phyloP scores from a whole-genome alignment of 2,329 filamentous ascomycete species.

The Trichoderma simmonsii region DNA sequence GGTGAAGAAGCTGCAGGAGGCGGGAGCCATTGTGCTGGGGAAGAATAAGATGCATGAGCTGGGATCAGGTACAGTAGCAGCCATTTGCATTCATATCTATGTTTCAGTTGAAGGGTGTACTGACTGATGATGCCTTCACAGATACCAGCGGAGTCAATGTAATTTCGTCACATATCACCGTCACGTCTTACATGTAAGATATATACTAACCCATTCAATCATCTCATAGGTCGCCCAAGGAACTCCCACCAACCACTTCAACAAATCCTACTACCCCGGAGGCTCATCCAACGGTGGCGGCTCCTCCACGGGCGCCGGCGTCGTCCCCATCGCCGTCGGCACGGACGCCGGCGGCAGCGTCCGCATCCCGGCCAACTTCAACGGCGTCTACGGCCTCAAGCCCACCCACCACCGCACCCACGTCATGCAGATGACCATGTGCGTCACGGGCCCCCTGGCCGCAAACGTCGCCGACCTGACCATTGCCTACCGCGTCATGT shows the following conservation, averaged over 20 bases:
- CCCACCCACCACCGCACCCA: constrained; percentile 69
- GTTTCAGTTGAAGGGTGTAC: not conserved
- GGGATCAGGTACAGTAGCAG: constrained; percentile 53
- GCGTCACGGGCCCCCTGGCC: constrained; percentile 72
- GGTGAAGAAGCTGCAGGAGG: constrained; percentile 66
- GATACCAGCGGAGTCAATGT: constrained; percentile 82
- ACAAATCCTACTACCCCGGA: constrained; percentile 72
- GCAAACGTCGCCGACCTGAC: constrained; percentile 74
- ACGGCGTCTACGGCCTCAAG: constrained; percentile 80
- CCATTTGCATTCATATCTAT: not conserved
- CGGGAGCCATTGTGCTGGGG: constrained; percentile 71
- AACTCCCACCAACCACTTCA: constrained; percentile 75
- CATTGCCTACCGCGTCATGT: constrained; percentile 77
- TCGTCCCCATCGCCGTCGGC: constrained; percentile 73
- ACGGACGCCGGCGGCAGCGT: constrained; percentile 75
- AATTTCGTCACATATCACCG: not conserved
- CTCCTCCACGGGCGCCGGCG: constrained; percentile 65
- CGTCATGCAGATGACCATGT: constrained; percentile 51
- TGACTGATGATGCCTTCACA: constrained; percentile 19
- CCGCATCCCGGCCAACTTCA: constrained; percentile 71
- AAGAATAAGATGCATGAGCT: constrained; percentile 80
- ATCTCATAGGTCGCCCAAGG: constrained; percentile 56
- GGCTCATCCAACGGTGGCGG: constrained; percentile 76
- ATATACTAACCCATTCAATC: not conserved
- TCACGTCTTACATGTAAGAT: not conserved